Conservation (phyloP, 768 basidiomycete species). For the Russula abietina region DNA sequence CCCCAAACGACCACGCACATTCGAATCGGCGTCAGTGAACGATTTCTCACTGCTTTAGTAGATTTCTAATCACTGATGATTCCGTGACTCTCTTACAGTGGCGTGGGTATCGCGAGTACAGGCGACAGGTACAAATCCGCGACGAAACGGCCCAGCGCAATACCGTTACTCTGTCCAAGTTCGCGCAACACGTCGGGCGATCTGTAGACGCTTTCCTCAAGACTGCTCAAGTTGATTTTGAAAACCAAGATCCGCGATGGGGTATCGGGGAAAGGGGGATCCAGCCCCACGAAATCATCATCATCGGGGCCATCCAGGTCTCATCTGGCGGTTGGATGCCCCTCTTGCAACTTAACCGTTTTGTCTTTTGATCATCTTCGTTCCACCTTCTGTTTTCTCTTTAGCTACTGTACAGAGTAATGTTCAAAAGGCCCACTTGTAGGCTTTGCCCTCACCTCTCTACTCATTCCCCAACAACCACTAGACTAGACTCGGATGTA, state of each 20-base stretch:
- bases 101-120: constrained; percentile 15
- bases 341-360: constrained; percentile 10
- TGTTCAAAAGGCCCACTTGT: too few species aligned
- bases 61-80: not conserved
- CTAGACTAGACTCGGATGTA: too few species aligned
- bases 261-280: not conserved
- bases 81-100: not conserved
- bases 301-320: constrained; percentile 17
- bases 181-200: constrained; percentile 8
- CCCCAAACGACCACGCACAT: constrained; percentile 3
- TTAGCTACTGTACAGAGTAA: too few species aligned
- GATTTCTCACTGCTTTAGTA: not conserved
- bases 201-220: constrained; percentile 13
- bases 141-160: constrained; percentile 13
- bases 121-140: constrained; percentile 12
- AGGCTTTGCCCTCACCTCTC: too few species aligned
- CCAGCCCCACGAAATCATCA: not conserved
- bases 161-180: constrained; percentile 1
- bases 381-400: not conserved
- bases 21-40: constrained; percentile 11
- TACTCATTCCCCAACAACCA: too few species aligned
- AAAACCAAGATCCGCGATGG: not conserved
- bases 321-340: constrained; percentile 18
- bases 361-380: not conserved
- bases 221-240: not conserved